Evolutionary conservation across 805 yeast species (phyloP), one percentile per base, ranked within the genome.

Genomic region (Priceomyces medius): DNA sequence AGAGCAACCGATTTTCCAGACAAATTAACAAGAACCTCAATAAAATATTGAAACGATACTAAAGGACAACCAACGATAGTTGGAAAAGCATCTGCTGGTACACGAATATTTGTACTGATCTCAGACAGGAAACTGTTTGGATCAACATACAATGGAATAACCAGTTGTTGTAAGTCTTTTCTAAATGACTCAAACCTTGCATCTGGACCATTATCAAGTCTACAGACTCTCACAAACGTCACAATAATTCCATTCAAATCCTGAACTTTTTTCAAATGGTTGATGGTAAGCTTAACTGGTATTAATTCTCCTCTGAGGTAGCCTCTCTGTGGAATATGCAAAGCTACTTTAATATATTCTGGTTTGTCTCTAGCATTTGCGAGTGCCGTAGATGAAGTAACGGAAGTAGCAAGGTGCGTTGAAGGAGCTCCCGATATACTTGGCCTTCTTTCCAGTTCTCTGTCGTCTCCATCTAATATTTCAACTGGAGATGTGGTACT

Each of bases 81-180:
- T 0, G 96, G 95, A 56, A 89, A 88, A 0, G 86, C 81, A 51
- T 89, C 96, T 0, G 85, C 78, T 0, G 97, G 97, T 0, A 89
- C 81, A 46, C 81, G 71, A 16, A 89, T 61, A 31, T 78, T 75
- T 0, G 90, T 79, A 23, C 77, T 77, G 7, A 83, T 70, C 24
- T 77, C 81, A 31, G 81, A 73, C 13, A 71, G 62, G 29, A 80
- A 66, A 1, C 84, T 74, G 10, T 55, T 66, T 0, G 90, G 88
- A 56, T 88, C 90, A n/a, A 88, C 79, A 48, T 80, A 83, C 9
- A 89, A 63, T 1, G 97, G 96, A 1, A 84, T 73, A 1, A 88
- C 76, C 26, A 78, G 74, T 61, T 89, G 97, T 27, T 83, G 77
- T 5, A 89, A 66, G 57, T 89, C 97, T 58, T 89, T 89, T 42